Base-by-base conservation (phyloP, 306 rosid genomes). In the Begonia masoniana region DNA sequence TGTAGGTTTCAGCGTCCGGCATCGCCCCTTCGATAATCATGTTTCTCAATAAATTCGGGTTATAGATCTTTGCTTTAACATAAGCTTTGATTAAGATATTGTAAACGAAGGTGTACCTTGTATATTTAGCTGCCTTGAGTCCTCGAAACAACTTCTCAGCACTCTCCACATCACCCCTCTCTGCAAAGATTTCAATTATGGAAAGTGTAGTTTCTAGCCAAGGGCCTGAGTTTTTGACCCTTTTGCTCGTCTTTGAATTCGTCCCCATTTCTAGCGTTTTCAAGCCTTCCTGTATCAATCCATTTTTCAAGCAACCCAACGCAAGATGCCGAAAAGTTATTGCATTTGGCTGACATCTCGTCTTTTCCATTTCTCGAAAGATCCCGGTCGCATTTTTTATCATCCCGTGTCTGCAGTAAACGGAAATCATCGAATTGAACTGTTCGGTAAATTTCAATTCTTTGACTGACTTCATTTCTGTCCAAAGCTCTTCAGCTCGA, bases 1-100 rank as follows among this genome's bases (percentile, higher is more conserved):
- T 86, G 58, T 81, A 81, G 4, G 96, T 83, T 72, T 91, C 96
- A 48, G 88, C 78, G 54, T 86, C 96, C 54, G 99, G 99, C 68
- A 85, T 71, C 50, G 96, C 86, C 43, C 95, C 96, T 67, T 84
- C 88, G 48, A 83, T 74, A 69, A 86, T 83, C 94, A 86, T 86
- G 68, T 93, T 77, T 65, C 57, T 83, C 84, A 91, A 74, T 65
- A 79, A 78, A 64, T 79, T 69, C 50, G 88, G 85, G 61, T 77
- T 76, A 76, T 92, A 82, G 61, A 75, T 72, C 72, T 76, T 81
- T 58, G 99, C 96, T 74, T 79, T 92, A 65, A 81, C 87, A 56
- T 92, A 92, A 49, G 94, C 93, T 75, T 79, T 92, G 52, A 92
- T 76, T 66, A 83, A 71, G 55, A 83, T 62, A 69, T 92, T 86